Base-by-base conservation (phyloP, 1,284 basidiomycete species). In the Ceratobasidium sp. region DNA sequence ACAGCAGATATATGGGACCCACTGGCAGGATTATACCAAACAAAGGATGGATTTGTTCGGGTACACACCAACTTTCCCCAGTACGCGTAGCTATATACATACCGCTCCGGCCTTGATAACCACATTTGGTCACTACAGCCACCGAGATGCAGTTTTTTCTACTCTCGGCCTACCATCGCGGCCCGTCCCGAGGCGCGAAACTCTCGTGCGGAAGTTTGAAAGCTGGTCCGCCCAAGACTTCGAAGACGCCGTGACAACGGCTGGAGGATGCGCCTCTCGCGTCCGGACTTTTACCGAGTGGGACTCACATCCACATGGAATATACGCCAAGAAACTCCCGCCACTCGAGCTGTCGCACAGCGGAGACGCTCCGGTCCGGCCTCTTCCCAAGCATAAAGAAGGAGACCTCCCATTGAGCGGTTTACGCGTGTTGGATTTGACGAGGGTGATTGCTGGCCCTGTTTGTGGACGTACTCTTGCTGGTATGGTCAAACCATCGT, bases 11-110 rank as follows among this genome's bases (percentile, higher is more conserved):
- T 82, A 0, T 87, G 83, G 79, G 86, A 88, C 69, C 73, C 76
- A 0, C 78, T 88, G 5, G 83, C 84, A 0, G 87, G 86, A 0
- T 69, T 85, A 0, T 88, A 87, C 74, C 74, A 77, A 57, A 87
- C 86, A 2, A 83, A 82, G 70, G 83, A 84, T 64, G 73, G 78
- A 54, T 78, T 79, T 56, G 83, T 87, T 13, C 80, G 86, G 29
- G 81, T 87, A 20, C 87, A 88, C 73, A 87, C 86, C 25, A 88
- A 87, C 72, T 88, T 88, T 73, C 83, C 86, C 38, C 86, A 88
- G 85, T 87, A 75, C 72, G 82, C 38, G 65, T 60, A 47, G 10
- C 45, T 53, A 52, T 60, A 47, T 53, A 12, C 17, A 22, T 54
- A 6, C 17, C 32, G 17, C 6, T 27, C 34, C 38, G 49, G 27